Evolutionary conservation across 139 green algal genomes (phyloP).

Genomic region (Tetradesmus obliquus): DNA sequence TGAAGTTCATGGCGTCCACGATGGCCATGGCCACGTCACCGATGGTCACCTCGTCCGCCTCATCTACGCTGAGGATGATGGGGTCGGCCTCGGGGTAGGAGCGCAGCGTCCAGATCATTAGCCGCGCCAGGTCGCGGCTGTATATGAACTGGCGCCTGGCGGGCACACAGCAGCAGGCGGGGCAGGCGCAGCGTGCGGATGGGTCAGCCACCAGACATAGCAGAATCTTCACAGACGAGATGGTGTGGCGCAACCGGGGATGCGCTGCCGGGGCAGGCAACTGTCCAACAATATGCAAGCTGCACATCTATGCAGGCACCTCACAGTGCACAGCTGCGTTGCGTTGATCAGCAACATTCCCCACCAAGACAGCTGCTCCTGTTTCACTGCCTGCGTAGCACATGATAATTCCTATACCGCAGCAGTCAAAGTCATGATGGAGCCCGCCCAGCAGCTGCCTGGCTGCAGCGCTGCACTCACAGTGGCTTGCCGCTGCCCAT

Average conservation of each 20-base stretch:
- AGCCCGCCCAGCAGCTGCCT: background rate
- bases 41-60: conserved; percentile 63
- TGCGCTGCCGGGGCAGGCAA: too few relatives aligned
- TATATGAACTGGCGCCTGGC: conserved; percentile 72
- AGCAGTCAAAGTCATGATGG: too few relatives aligned
- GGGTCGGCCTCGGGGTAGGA: conserved; percentile 63
- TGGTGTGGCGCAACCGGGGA: background rate
- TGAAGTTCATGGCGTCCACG: conserved; percentile 51
- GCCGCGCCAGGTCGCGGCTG: conserved; percentile 60
- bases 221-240: too few relatives aligned
- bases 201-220: background rate
- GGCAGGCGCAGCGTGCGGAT: background rate
- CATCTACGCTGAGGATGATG: conserved; percentile 66
- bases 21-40: conserved; percentile 41
- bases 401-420: too few relatives aligned
- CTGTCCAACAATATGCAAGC: too few relatives aligned
- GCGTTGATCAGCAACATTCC: too few relatives aligned
- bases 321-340: too few relatives aligned
- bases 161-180: background rate
- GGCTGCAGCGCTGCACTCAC: background rate
- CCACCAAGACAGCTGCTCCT: too few relatives aligned
- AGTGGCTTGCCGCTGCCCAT: conserved; percentile 73
- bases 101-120: conserved; percentile 67
- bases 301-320: too few relatives aligned
- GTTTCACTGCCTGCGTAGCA: too few relatives aligned